These are phyloP conservation scores for Acacia pycnantha DNA, from an alignment of 331 rosid species.

Conservation along the genomic window DNA sequence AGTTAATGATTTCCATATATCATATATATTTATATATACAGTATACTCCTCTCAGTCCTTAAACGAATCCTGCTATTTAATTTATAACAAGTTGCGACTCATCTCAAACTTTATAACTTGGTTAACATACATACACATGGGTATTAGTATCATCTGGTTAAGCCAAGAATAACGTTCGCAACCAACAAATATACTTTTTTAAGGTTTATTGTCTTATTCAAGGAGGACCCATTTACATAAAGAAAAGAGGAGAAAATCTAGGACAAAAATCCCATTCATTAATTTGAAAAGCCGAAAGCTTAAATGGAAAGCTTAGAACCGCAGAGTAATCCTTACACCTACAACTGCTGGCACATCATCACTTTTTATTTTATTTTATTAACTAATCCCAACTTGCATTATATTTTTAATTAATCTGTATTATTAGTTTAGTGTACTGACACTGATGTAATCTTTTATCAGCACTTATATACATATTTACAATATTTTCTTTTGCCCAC, in stretches of 20 bases:
- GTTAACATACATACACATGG: neutral
- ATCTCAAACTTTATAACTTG: neutral
- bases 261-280: constrained; percentile 18
- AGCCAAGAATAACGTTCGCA: constrained; percentile 14
- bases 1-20: neutral
- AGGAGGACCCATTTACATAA: constrained; percentile 25
- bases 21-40: neutral
- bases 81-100: neutral
- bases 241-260: constrained; percentile 35
- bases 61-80: neutral
- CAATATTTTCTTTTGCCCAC: neutral
- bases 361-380: constrained; percentile 4
- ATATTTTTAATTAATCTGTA: neutral
- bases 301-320: constrained; percentile 33
- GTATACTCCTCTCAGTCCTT: no score
- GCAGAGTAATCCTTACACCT: constrained; percentile 31
- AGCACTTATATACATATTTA: constrained; percentile 13
- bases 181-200: constrained; percentile 15
- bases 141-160: neutral
- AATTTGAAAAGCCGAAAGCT: constrained; percentile 41
- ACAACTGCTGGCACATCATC: constrained; percentile 33
- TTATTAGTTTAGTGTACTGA: constrained; percentile 9
- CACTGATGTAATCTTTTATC: constrained; percentile 35
- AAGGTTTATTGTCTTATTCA: constrained; percentile 45
- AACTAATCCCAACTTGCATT: constrained; percentile 22